phyloP scores from a whole-genome alignment of 345 rosid species.

The Citrus cavaleriei region DNA sequence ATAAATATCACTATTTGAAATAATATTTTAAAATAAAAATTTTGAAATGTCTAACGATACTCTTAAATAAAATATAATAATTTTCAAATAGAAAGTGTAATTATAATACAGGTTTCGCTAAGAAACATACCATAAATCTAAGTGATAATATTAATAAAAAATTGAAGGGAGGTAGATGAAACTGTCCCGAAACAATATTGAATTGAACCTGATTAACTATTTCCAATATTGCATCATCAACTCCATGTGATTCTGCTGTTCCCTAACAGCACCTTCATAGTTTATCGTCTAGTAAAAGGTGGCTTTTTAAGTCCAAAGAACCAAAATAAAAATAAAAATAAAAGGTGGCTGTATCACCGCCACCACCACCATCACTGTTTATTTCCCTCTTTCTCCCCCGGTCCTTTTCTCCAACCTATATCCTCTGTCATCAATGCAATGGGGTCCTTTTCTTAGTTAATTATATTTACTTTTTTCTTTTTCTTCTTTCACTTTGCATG shows the following conservation, averaged over 20 bases:
- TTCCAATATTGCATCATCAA: neutral
- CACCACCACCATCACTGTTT: neutral
- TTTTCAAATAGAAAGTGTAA: too few relatives aligned
- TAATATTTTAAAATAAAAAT: too few relatives aligned
- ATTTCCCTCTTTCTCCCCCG: constrained; percentile 17
- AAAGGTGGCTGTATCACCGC: neutral
- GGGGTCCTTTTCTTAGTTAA: constrained; percentile 12
- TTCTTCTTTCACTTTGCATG: neutral
- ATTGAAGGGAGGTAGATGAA: too few relatives aligned
- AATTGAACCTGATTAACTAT: neutral
- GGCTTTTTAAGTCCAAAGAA: neutral
- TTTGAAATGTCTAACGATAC: accelerated
- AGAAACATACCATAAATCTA: too few relatives aligned
- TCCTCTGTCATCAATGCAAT: constrained; percentile 16
- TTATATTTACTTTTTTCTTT: neutral
- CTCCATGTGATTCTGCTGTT: neutral
- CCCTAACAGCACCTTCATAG: neutral
- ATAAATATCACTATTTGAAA: accelerated
- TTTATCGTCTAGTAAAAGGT: neutral
- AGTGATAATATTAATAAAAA: too few relatives aligned
- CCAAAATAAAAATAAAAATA: too few relatives aligned
- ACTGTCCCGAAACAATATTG: neutral
- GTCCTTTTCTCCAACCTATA: constrained; percentile 4
- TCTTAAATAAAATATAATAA: too few relatives aligned
- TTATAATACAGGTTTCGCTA: too few relatives aligned